A percentile compares a stretch with the other conserved stretches of the same genome.
These are phyloP conservation scores for Prunus persica DNA, from an alignment of 306 rosid species.

Conservation along the genomic window DNA sequence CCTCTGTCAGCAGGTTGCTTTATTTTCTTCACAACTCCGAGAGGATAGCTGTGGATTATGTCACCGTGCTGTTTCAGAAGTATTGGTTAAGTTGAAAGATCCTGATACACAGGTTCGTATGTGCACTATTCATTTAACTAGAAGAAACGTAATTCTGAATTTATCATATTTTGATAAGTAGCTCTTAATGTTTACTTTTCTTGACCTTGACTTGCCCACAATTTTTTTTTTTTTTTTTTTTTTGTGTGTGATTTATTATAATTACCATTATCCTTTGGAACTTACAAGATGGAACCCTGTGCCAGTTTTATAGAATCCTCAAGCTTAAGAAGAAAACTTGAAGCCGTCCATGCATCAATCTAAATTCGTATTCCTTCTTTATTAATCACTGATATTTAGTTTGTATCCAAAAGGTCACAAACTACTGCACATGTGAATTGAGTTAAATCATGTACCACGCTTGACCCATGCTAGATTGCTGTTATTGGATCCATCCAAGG, in stretches of 20 bases:
- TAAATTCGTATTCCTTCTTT: neutral
- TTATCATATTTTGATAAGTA: neutral
- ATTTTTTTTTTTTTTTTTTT: neutral
- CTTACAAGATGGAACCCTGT: neutral
- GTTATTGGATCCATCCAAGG: neutral
- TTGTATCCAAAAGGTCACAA: neutral
- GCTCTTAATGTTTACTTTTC: constrained; percentile 6
- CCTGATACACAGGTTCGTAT: constrained; percentile 69
- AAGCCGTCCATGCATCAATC: neutral
- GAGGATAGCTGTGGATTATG: constrained; percentile 71
- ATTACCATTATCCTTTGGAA: neutral
- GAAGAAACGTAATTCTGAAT: neutral
- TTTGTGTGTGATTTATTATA: neutral
- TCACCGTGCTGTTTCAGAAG: constrained; percentile 54
- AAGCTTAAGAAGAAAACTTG: neutral
- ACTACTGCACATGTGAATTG: neutral
- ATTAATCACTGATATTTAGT: neutral
- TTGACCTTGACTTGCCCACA: constrained; percentile 2
- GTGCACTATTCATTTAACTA: constrained; percentile 9
- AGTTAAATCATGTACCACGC: neutral
- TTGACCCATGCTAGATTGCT: neutral
- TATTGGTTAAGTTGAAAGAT: constrained; percentile 62
- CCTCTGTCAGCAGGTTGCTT: constrained; percentile 55
- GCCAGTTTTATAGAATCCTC: neutral
- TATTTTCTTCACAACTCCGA: constrained; percentile 43